These are phyloP conservation scores for Solidago caesia DNA, from an alignment of 129 eudicot genomes.

Conservation along the genomic window DNA sequence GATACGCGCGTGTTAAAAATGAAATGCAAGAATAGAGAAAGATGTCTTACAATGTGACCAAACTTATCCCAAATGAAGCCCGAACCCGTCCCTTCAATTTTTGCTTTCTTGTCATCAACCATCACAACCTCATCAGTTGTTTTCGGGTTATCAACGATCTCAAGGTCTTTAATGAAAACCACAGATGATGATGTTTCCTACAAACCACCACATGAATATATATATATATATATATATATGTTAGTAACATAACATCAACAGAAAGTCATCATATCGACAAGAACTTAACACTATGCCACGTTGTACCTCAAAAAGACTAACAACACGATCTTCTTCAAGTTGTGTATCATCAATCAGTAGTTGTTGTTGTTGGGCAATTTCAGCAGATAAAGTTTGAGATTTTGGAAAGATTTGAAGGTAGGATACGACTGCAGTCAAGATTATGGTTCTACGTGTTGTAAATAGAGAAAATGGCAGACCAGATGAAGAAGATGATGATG, in stretches of 20 bases:
- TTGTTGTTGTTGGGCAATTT: slow-evolving; percentile 48
- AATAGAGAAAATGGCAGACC: slow-evolving; percentile 19
- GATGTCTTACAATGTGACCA: slow-evolving; percentile 87
- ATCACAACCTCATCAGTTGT: slow-evolving; percentile 39
- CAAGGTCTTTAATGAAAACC: slow-evolving; percentile 77
- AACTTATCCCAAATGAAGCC: slow-evolving; percentile 97
- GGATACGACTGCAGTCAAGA: slow-evolving; percentile 42
- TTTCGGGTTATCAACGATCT: slow-evolving; percentile 47
- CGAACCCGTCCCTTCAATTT: slow-evolving; percentile 94
- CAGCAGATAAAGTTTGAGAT: slow-evolving; percentile 31
- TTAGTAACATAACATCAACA: not conserved
- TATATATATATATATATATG: not conserved
- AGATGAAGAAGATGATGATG: slow-evolving; percentile 23
- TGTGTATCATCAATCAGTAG: slow-evolving; percentile 42
- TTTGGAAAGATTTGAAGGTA: slow-evolving; percentile 33
- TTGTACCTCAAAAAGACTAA: slow-evolving; percentile 62
- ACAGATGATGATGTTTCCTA: slow-evolving; percentile 90
- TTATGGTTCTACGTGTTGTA: slow-evolving; percentile 50
- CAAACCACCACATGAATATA: slow-evolving; percentile 10
- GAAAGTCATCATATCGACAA: not conserved
- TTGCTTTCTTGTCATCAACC: slow-evolving; percentile 63
- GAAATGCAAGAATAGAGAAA: not conserved
- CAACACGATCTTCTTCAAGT: slow-evolving; percentile 64
- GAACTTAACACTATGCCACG: not conserved
- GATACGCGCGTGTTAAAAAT: not conserved